Conservation (phyloP, 75 land plant genomes). For the Larix kaempferi region DNA sequence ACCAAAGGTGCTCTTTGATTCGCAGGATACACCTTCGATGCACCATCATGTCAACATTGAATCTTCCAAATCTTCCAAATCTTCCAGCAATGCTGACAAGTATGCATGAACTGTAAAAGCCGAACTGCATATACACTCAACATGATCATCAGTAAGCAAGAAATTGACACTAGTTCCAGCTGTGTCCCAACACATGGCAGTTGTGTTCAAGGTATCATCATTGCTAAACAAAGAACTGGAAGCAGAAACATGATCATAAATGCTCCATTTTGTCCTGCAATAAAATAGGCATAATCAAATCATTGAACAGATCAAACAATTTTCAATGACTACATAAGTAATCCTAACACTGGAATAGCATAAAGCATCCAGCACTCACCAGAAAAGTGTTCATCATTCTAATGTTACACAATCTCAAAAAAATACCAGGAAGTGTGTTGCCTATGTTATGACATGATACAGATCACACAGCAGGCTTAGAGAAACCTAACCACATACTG, state of each 20-base stretch:
- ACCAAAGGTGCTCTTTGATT: not conserved
- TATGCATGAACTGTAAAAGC: conserved; percentile 6
- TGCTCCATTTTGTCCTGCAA: conserved; percentile 3
- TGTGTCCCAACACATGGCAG: not conserved
- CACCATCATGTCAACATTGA: not conserved
- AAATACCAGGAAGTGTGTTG: too few relatives aligned
- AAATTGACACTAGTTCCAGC: not conserved
- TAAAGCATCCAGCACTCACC: not conserved
- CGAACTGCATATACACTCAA: conserved; percentile 7
- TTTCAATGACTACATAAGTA: not conserved
- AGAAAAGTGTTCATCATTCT: not conserved
- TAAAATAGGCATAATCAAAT: not conserved
- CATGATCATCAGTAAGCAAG: not conserved
- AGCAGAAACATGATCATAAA: not conserved
- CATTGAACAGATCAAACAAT: not conserved
- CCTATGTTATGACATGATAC: not conserved
- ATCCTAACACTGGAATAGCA: not conserved
- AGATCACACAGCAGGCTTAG: not conserved
- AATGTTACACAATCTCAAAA: not conserved
- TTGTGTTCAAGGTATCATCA: conserved; percentile 2
- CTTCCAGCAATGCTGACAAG: not conserved
- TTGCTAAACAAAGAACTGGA: not conserved
- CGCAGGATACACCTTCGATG: not conserved
- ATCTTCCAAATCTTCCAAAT: not conserved
- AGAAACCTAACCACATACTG: not conserved